Percentiles rank a stretch among this genome's conserved stretches.
phyloP scores from a whole-genome alignment of 2,329 filamentous ascomycete species.

The Thielaviopsis euricoi region DNA sequence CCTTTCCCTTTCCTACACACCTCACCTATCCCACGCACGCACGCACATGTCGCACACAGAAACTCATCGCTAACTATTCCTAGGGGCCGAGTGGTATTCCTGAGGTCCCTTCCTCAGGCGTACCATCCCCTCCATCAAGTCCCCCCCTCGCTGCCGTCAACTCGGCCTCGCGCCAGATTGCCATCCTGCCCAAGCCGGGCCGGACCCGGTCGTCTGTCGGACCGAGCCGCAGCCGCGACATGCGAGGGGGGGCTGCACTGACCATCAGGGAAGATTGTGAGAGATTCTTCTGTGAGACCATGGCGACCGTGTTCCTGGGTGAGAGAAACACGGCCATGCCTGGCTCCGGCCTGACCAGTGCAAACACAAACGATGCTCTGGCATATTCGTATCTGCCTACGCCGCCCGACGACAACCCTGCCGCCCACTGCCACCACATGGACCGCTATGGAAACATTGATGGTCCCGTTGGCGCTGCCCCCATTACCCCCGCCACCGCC shows the following conservation, averaged over 20 bases:
- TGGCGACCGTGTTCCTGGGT: constrained; percentile 89
- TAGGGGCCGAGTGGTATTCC: constrained; percentile 84
- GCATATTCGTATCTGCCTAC: constrained; percentile 28
- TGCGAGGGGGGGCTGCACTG: constrained; percentile 83
- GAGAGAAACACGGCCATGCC: constrained; percentile 63
- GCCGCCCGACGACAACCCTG: constrained; percentile 32
- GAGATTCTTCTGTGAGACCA: constrained; percentile 98
- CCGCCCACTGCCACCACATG: background rate
- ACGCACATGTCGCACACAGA: no score
- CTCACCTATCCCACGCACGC: no score
- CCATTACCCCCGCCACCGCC: constrained; percentile 29
- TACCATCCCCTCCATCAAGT: constrained; percentile 72
- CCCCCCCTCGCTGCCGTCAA: constrained; percentile 71
- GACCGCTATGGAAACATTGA: background rate
- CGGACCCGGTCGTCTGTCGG: constrained; percentile 3
- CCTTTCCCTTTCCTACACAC: background rate
- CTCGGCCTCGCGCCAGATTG: constrained; percentile 45
- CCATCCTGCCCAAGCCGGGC: constrained; percentile 40
- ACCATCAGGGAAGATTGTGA: constrained; percentile 99
- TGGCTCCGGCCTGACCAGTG: constrained; percentile 80
- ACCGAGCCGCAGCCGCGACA: constrained; percentile 27
- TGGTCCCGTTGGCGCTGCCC: constrained; percentile 1
- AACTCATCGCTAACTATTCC: constrained; percentile 13
- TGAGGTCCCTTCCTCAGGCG: constrained; percentile 75
- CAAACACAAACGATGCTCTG: constrained; percentile 21